Percentiles rank a stretch among this genome's conserved stretches.
Conservation (phyloP, 192 early-diverging fungal species). For the Diversispora eburnea region DNA sequence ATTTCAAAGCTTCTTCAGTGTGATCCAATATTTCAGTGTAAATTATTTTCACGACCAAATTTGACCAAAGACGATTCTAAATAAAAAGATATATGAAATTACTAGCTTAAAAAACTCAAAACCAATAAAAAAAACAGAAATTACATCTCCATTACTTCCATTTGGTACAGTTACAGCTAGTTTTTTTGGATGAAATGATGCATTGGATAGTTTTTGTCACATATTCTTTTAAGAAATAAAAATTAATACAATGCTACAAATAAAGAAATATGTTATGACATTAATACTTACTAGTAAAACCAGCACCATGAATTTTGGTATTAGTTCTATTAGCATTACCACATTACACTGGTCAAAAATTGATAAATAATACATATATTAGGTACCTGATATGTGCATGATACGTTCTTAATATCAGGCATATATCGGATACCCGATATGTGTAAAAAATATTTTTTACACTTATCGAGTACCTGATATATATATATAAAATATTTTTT, state of each 20-base stretch:
- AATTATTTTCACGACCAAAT: conserved; percentile 16
- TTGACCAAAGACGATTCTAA: conserved; percentile 19
- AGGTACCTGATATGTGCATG: too few species aligned
- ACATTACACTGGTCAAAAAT: too few species aligned
- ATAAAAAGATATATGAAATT: conserved; percentile 20
- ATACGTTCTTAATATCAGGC: too few species aligned
- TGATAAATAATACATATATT: too few species aligned
- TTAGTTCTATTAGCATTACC: conserved; percentile 8
- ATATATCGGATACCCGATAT: too few species aligned
- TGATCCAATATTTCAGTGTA: conserved; percentile 19
- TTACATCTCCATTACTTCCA: conserved; percentile 23
- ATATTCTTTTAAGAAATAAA: conserved; percentile 13
- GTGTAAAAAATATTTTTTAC: too few species aligned
- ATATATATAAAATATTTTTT: too few species aligned
- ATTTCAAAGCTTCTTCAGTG: conserved; percentile 8
- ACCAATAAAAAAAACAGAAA: conserved; percentile 24
- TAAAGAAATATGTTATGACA: conserved; percentile 9
- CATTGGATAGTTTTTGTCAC: conserved; percentile 13
- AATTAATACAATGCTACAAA: conserved; percentile 8
- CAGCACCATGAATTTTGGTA: not conserved
- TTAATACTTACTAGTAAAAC: conserved; percentile 22
- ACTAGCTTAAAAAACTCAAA: conserved; percentile 24
- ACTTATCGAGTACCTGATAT: too few species aligned
- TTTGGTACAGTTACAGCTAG: conserved; percentile 13
- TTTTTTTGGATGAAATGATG: conserved; percentile 20